These are phyloP conservation scores for Pseudognaphalium luteoalbum DNA, from an alignment of 129 eudicot genomes.

Conservation along the genomic window DNA sequence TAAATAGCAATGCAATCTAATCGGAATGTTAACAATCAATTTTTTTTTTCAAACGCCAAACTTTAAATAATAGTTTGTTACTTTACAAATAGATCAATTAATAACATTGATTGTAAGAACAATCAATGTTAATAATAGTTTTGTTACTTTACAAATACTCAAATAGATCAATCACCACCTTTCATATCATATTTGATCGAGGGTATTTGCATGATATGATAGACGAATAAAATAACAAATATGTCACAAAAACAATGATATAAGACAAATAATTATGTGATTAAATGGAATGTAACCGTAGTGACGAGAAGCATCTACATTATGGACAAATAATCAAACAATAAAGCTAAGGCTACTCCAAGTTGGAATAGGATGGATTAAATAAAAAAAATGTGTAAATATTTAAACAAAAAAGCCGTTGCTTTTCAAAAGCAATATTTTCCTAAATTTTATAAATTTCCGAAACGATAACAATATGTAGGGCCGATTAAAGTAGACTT, in stretches of 20 bases:
- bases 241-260: neutral
- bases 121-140: too few relatives aligned
- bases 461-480: slow-evolving; percentile 18
- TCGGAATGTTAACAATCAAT: too few relatives aligned
- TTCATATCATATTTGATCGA: too few relatives aligned
- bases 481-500: slow-evolving; percentile 18
- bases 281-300: neutral
- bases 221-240: neutral
- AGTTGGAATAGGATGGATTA: slow-evolving; percentile 1
- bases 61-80: too few relatives aligned
- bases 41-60: too few relatives aligned
- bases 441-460: neutral
- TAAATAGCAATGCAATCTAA: too few relatives aligned
- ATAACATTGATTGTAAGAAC: too few relatives aligned
- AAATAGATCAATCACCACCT: too few relatives aligned
- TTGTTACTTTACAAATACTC: too few relatives aligned
- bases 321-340: slow-evolving; percentile 27
- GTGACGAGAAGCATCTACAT: slow-evolving; percentile 19
- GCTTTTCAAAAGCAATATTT: slow-evolving; percentile 10
- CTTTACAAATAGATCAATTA: too few relatives aligned
- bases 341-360: slow-evolving; percentile 15
- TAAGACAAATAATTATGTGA: neutral
- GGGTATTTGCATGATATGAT: neutral
- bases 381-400: neutral
- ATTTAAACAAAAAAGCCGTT: slow-evolving; percentile 18